These are phyloP conservation scores for Talinum fruticosum DNA, from an alignment of 148 eudicot genomes.

Conservation along the genomic window DNA sequence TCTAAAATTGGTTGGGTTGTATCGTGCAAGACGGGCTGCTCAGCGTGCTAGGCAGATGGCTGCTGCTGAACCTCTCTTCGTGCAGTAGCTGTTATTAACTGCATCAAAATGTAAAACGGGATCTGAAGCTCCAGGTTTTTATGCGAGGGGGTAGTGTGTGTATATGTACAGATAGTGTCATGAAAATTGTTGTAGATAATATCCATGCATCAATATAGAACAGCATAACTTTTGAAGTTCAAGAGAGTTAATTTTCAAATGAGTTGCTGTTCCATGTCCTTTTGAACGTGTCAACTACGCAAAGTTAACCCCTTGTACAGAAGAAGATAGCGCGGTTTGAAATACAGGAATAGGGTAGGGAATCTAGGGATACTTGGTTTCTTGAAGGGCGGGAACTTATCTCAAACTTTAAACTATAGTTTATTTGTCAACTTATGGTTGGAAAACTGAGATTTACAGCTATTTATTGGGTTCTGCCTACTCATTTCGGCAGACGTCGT, in stretches of 20 bases:
- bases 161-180: not conserved
- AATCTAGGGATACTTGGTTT: not conserved
- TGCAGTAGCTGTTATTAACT: not conserved
- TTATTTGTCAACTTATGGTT: too few relatives aligned
- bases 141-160: not conserved
- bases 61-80: slow-evolving; percentile 8
- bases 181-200: not conserved
- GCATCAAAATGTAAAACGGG: not conserved
- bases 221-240: not conserved
- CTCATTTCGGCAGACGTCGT: too few relatives aligned
- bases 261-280: not conserved
- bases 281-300: not conserved
- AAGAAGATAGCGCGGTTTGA: not conserved
- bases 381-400: not conserved
- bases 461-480: too few relatives aligned
- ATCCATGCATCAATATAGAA: not conserved
- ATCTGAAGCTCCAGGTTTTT: not conserved
- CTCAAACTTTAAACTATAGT: too few relatives aligned
- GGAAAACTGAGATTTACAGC: too few relatives aligned
- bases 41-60: slow-evolving; percentile 22
- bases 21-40: slow-evolving; percentile 19
- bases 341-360: too few relatives aligned
- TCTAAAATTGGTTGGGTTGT: slow-evolving; percentile 16
- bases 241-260: not conserved
- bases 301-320: not conserved